Base-by-base conservation (phyloP, 2,329 filamentous ascomycete species). In the Ophiostoma australiae region DNA sequence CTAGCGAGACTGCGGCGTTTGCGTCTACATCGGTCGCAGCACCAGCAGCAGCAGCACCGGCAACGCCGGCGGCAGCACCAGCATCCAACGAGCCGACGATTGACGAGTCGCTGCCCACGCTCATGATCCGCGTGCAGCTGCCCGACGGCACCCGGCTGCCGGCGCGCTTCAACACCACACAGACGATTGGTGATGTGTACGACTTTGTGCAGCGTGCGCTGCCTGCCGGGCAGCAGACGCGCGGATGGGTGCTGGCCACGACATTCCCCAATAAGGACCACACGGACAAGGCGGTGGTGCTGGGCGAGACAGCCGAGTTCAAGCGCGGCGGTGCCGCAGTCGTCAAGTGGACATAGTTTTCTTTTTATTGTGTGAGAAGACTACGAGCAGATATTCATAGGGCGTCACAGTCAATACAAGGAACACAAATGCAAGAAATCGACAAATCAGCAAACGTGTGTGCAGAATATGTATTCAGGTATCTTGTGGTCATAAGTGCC, bases 231-330 rank as follows among this genome's bases (percentile, higher is more conserved):
- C 81, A 82, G 39, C 81, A 81, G 48, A 78, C 80, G 52, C 85
- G 91, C n/a, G 76, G 84, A 4, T 95, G 90, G 84, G 90, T 92
- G 2, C 82, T 96, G 63, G 91, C 90, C 74, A 95, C 92, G 0
- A 94, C 91, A 0, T 95, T 95, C 79, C 92, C 92, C 4, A 92
- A 88, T 77, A 93, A 92, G 80, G 90, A 94, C 70, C 86, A 94
- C 74, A 89, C 85, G 1, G 91, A 95, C 76, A 89, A 89, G 79
- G 80, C 78, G 10, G 76, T 86, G 69, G 82, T 85, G 0, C 77
- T 90, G 37, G 85, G 86, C 6, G 87, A 90, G 31, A 83, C 89
- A 80, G 74, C 83, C 35, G 88, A 90, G 77, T 89, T 90, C 76
- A 90, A 87, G 81, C 86, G 85, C 78, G 88, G 88, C 15, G 88